Evolutionary conservation across 148 eudicot genomes (phyloP), one percentile per base, ranked within the genome.

Genomic region (Fagopyrum tataricum): DNA sequence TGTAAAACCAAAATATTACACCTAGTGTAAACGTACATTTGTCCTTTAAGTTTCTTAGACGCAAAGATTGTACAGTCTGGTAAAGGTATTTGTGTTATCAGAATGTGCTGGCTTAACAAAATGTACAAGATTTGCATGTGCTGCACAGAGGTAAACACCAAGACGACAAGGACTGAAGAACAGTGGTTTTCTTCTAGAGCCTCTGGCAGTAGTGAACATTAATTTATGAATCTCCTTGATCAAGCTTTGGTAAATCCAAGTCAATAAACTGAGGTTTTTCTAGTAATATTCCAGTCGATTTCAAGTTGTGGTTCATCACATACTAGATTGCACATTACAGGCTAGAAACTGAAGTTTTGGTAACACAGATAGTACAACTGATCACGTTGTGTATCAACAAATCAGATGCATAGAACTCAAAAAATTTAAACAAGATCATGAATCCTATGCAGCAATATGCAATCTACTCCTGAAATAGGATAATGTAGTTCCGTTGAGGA

Each of bases 301-400:
- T 56, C 13, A 11, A 26, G 9, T 11, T 7, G 64, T 31, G 23
- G 14, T 58, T 58, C 20, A 55, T 58, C 64, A 21, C 2, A 20
- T 58, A 21, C 0, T n/a, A 3, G 12, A 23, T 21, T 58, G 64
- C 14, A 23, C 15, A 4, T 6, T 64, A 37, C 26, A 55, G n/a
- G 10, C 66, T 59, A 56, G 62, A 64, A n/a, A 5, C 43, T 39
- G 2, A 64, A 6, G 9, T 39, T 64, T 64, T 24, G 44, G 69
- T 14, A 61, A 26, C 67, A 61, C 41, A 31, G 37, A 58, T 23
- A 61, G 69, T 62, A 37, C 43, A 64, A 62, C 14, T 62, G 68
- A 62, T 13, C 17, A 15, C 18, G 4, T 37, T 15, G 69, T 64
- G 37, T 5, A 64, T 17, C 44, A 15, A 64, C 43, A 6, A 37